phyloP scores from a whole-genome alignment of 2,329 filamentous ascomycete species.

The Ascochyta fabae region DNA sequence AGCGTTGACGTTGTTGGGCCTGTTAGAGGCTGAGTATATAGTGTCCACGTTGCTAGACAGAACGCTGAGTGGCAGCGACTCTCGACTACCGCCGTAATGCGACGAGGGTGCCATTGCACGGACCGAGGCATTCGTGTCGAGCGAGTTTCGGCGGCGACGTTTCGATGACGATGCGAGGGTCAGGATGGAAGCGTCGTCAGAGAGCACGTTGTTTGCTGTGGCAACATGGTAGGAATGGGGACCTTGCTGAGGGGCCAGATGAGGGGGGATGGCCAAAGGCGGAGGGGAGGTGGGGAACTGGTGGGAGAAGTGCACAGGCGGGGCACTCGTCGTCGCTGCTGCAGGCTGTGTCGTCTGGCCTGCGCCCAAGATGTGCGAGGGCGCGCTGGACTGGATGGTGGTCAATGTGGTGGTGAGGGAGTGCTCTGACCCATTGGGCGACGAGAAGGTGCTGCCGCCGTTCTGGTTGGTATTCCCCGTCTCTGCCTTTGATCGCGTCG shows the following conservation, averaged over 20 bases:
- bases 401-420: slow-evolving; percentile 85
- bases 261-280: slow-evolving; percentile 74
- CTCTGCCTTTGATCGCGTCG: slow-evolving; percentile 80
- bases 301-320: slow-evolving; percentile 62
- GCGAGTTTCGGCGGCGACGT: slow-evolving; percentile 75
- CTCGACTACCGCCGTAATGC: slow-evolving; percentile 80
- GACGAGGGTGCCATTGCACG: slow-evolving; percentile 83
- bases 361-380: slow-evolving; percentile 44
- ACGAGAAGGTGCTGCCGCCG: slow-evolving; percentile 81
- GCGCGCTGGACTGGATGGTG: slow-evolving; percentile 78
- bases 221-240: slow-evolving; percentile 78
- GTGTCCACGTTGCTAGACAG: slow-evolving; percentile 69
- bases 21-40: slow-evolving; percentile 60
- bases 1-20: slow-evolving; percentile 59
- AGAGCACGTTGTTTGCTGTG: slow-evolving; percentile 80
- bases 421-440: slow-evolving; percentile 78
- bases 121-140: slow-evolving; percentile 86
- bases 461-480: slow-evolving; percentile 68
- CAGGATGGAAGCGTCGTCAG: slow-evolving; percentile 84
- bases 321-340: slow-evolving; percentile 42
- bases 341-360: slow-evolving; percentile 51
- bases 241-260: slow-evolving; percentile 65
- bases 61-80: slow-evolving; percentile 79
- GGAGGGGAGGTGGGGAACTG: slow-evolving; percentile 62
- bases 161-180: slow-evolving; percentile 85